A percentile compares a stretch with the other conserved stretches of the same genome.
phyloP scores from a whole-genome alignment of 306 rosid species.

The Cicer yamashitae region DNA sequence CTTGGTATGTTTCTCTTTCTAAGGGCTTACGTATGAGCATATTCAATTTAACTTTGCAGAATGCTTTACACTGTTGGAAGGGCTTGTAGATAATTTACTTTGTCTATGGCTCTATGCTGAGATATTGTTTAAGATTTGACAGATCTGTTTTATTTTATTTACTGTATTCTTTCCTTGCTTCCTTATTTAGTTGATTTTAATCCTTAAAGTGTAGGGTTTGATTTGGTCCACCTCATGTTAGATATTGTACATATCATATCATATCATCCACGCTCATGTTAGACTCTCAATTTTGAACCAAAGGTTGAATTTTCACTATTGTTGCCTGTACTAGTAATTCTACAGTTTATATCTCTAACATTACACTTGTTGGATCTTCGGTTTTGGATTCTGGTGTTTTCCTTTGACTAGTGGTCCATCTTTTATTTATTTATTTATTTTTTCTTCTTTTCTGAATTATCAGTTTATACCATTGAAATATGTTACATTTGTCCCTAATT shows the following conservation, averaged over 20 bases:
- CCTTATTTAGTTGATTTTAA: neutral
- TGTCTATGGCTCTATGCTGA: neutral
- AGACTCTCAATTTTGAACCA: neutral
- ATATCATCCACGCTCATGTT: neutral
- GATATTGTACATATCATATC: neutral
- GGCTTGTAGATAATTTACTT: slow-evolving; percentile 1
- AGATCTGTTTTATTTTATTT: neutral
- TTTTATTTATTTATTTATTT: neutral
- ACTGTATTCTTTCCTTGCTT: neutral
- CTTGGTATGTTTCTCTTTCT: slow-evolving; percentile 59
- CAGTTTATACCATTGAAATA: neutral
- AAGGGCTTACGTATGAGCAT: slow-evolving; percentile 10
- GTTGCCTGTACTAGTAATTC: neutral
- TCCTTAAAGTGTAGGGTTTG: slow-evolving; percentile 4
- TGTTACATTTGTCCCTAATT: too few relatives aligned
- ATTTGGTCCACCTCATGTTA: neutral
- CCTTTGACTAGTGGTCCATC: neutral
- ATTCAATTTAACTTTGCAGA: slow-evolving; percentile 21
- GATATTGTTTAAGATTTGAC: slow-evolving; percentile 1
- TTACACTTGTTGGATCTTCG: neutral
- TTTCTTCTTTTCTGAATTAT: neutral
- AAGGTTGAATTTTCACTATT: neutral
- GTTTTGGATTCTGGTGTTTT: neutral
- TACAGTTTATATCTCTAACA: neutral
- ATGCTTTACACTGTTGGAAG: neutral